Conservation (phyloP, 768 basidiomycete species). For the Pleurotus djamor region DNA sequence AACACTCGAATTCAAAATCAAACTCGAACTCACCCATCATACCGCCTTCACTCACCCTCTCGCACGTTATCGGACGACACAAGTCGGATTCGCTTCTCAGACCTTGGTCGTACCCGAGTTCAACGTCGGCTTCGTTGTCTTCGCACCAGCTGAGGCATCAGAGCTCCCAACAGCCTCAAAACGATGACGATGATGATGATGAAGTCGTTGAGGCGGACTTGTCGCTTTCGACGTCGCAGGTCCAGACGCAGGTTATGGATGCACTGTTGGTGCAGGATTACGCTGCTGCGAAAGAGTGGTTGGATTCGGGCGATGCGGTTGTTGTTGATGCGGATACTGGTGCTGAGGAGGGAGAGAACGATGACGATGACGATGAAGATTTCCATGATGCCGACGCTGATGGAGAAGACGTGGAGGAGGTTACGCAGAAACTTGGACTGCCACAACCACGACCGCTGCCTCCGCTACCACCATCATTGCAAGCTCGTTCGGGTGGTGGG, state of each 20-base stretch:
- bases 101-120: neutral
- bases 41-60: neutral
- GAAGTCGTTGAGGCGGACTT: too few species aligned
- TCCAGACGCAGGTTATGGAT: constrained; percentile 43
- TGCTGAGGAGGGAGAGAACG: constrained; percentile 21
- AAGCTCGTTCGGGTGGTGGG: too few species aligned
- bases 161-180: too few species aligned
- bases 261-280: constrained; percentile 42
- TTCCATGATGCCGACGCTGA: neutral
- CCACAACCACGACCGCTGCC: neutral
- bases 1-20: constrained; percentile 1
- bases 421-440: constrained; percentile 3
- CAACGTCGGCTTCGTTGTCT: constrained; percentile 8
- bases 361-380: constrained; percentile 10
- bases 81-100: neutral
- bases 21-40: constrained; percentile 2
- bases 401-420: neutral
- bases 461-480: too few species aligned
- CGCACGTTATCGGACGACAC: neutral
- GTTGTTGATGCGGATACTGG: constrained; percentile 33
- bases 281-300: constrained; percentile 37
- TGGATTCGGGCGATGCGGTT: constrained; percentile 38
- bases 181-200: too few species aligned
- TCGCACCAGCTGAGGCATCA: neutral
- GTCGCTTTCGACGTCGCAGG: constrained; percentile 30